A percentile compares a stretch with the other conserved stretches of the same genome.
phyloP scores from a whole-genome alignment of 2,329 filamentous ascomycete species.

The Acrocalymma vagum region DNA sequence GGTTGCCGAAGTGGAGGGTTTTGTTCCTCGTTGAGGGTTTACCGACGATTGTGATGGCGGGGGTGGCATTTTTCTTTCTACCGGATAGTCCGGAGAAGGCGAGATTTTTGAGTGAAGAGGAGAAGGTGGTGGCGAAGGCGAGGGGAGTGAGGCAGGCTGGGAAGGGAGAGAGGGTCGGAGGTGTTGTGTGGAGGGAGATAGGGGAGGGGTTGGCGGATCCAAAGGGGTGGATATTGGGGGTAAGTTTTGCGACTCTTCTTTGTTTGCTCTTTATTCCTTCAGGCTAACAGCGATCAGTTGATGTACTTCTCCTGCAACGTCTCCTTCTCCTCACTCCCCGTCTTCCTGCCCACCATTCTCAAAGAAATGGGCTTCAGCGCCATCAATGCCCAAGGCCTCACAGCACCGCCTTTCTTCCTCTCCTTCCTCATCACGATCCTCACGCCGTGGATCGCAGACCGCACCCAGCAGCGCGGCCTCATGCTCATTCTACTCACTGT shows the following conservation, averaged over 20 bases:
- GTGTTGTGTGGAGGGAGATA: constrained; percentile 38
- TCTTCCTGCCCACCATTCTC: constrained; percentile 55
- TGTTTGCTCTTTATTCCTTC: background rate
- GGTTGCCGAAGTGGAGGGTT: constrained; percentile 69
- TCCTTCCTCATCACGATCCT: constrained; percentile 70
- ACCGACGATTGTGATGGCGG: constrained; percentile 53
- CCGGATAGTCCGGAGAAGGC: constrained; percentile 55
- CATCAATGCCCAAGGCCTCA: constrained; percentile 75
- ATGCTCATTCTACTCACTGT: constrained; percentile 66
- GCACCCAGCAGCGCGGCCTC: constrained; percentile 68
- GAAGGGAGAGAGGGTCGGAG: constrained; percentile 32
- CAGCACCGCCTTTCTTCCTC: constrained; percentile 74
- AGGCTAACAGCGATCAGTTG: constrained; percentile 21
- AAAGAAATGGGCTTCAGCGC: constrained; percentile 71
- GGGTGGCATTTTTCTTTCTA: constrained; percentile 53
- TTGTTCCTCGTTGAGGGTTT: constrained; percentile 59
- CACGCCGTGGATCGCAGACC: constrained; percentile 72
- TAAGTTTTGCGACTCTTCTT: constrained; percentile 22
- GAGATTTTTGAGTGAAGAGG: constrained; percentile 51
- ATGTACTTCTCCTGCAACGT: constrained; percentile 49
- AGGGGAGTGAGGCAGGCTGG: constrained; percentile 43
- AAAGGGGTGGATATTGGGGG: constrained; percentile 45
- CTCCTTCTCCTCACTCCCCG: constrained; percentile 63
- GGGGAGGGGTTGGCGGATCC: constrained; percentile 36
- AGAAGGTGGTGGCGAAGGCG: constrained; percentile 44